These are phyloP conservation scores for Marchantia polymorpha DNA, from an alignment of 225 moss, liverwort and hornwort species.

Conservation along the genomic window DNA sequence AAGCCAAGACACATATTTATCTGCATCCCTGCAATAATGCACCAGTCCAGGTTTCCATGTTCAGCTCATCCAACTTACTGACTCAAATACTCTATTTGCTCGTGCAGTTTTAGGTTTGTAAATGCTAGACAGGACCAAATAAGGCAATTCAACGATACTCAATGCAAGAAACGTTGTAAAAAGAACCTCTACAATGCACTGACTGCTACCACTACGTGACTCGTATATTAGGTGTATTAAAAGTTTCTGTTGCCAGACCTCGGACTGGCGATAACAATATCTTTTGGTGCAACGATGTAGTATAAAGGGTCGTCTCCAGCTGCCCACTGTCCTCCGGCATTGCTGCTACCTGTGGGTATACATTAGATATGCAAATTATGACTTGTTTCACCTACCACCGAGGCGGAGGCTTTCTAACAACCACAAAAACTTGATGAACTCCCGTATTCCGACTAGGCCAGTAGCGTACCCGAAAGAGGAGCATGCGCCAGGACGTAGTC, in stretches of 20 bases:
- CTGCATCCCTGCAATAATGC: constrained; percentile 66
- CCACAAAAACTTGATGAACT: background rate
- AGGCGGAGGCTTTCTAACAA: background rate
- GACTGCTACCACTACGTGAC: background rate
- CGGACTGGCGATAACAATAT: constrained; percentile 91
- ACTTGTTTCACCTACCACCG: background rate
- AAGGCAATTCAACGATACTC: background rate
- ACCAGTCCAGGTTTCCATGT: background rate
- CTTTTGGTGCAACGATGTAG: constrained; percentile 91
- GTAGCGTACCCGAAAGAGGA: constrained; percentile 62
- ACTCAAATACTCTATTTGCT: background rate
- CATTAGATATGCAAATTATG: background rate
- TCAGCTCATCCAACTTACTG: background rate
- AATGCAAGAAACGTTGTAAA: background rate
- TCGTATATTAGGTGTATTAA: background rate
- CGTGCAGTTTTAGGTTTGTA: background rate
- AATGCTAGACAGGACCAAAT: background rate
- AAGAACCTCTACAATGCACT: background rate
- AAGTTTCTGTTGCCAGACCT: constrained; percentile 44
- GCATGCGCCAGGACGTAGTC: constrained; percentile 93
- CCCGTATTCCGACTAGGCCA: too few species aligned
- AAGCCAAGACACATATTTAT: constrained; percentile 97
- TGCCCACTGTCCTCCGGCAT: constrained; percentile 76
- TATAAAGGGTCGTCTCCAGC: constrained; percentile 89
- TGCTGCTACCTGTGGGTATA: constrained; percentile 62